Percentiles rank a stretch among this genome's conserved stretches.
phyloP scores from a whole-genome alignment of 2,329 filamentous ascomycete genomes.

The Exophiala phaeomuriformis region DNA sequence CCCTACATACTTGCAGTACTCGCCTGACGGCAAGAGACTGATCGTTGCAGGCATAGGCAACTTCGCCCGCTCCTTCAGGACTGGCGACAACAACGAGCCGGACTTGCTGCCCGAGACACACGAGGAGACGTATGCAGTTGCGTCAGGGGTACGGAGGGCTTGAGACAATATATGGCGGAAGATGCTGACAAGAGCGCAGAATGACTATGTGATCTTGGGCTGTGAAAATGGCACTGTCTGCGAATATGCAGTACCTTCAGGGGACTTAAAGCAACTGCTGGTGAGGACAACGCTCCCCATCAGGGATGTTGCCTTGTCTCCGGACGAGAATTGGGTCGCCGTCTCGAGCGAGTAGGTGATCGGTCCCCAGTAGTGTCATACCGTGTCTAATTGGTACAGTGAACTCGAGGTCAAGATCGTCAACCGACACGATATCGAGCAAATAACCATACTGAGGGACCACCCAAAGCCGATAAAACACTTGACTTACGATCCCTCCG shows the following conservation, averaged over 20 bases:
- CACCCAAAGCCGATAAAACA: slow-evolving; percentile 87
- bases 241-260: slow-evolving; percentile 71
- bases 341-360: slow-evolving; percentile 77
- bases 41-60: slow-evolving; percentile 92
- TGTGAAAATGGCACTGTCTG: slow-evolving; percentile 95
- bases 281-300: slow-evolving; percentile 78
- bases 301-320: slow-evolving; percentile 74
- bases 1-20: slow-evolving; percentile 80
- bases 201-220: slow-evolving; percentile 79
- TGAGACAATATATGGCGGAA: not conserved
- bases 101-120: slow-evolving; percentile 84
- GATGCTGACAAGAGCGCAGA: slow-evolving; percentile 36
- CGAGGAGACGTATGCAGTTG: slow-evolving; percentile 75
- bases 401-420: slow-evolving; percentile 88
- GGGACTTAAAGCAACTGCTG: slow-evolving; percentile 68
- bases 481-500: slow-evolving; percentile 76
- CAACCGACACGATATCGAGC: slow-evolving; percentile 67
- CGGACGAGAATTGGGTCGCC: slow-evolving; percentile 78
- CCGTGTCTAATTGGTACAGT: slow-evolving; percentile 32
- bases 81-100: slow-evolving; percentile 85
- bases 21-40: slow-evolving; percentile 75
- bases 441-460: slow-evolving; percentile 70
- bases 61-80: slow-evolving; percentile 84
- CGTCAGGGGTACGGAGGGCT: slow-evolving; percentile 42
- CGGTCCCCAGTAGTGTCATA: not conserved